A percentile compares a stretch with the other conserved stretches of the same genome.
These are phyloP conservation scores for Haberlea rhodopensis DNA, from an alignment of 257 asterid species.

Conservation along the genomic window DNA sequence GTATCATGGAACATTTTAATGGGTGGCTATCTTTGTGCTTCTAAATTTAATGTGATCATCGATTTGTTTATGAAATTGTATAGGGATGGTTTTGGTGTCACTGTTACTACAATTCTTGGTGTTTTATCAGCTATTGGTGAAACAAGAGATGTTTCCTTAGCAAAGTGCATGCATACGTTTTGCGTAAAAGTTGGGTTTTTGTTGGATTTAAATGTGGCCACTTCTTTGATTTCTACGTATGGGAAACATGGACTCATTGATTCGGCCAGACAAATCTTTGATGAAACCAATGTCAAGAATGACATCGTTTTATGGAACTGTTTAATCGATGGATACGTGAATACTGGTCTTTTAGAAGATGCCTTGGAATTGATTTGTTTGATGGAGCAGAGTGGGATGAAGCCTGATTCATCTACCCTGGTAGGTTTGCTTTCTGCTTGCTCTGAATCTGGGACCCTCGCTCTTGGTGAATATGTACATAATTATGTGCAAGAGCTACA, in stretches of 20 bases:
- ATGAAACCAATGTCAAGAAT: conserved; percentile 37
- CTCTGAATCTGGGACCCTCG: conserved; percentile 43
- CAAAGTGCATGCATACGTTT: conserved; percentile 39
- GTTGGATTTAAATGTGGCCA: conserved; percentile 34
- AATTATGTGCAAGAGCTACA: conserved; percentile 33
- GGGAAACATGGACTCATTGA: conserved; percentile 38
- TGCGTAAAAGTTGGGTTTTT: conserved; percentile 58
- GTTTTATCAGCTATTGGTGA: conserved; percentile 42
- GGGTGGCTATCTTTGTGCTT: conserved; percentile 53
- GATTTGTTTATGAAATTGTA: conserved; percentile 38
- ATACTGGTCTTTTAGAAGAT: conserved; percentile 39
- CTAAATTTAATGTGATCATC: conserved; percentile 31
- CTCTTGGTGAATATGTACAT: conserved; percentile 36
- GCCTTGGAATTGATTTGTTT: conserved; percentile 35
- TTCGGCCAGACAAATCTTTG: conserved; percentile 42
- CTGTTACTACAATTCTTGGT: conserved; percentile 38
- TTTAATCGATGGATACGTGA: conserved; percentile 61
- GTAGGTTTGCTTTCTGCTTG: conserved; percentile 55
- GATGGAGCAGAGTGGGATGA: conserved; percentile 38
- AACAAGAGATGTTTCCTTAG: conserved; percentile 21
- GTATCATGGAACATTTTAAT: conserved; percentile 59
- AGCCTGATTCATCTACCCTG: conserved; percentile 55
- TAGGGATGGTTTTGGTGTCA: conserved; percentile 23
- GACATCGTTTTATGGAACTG: conserved; percentile 71
- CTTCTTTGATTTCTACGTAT: conserved; percentile 56